Conservation (phyloP, 805 yeast species). For the Hyphopichia homilentoma region DNA sequence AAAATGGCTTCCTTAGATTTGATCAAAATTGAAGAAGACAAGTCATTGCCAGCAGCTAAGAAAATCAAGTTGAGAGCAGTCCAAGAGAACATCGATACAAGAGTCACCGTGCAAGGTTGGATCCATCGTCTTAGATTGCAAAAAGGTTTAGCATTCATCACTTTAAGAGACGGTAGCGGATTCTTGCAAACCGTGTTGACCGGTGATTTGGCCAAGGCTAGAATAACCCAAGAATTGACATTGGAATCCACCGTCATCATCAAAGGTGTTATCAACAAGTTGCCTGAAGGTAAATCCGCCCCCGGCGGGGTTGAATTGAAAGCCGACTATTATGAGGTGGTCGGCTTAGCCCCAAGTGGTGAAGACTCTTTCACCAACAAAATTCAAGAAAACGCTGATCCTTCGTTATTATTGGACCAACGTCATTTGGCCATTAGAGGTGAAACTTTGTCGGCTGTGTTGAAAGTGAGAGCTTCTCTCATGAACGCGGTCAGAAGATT, state of each 20-base stretch:
- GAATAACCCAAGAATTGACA: conserved; percentile 79
- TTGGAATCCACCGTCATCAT: conserved; percentile 80
- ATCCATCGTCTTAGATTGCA: conserved; percentile 90
- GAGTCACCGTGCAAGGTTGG: conserved; percentile 91
- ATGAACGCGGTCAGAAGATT: conserved; percentile 72
- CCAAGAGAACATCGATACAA: conserved; percentile 53
- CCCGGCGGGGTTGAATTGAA: conserved; percentile 95
- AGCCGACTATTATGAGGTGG: conserved; percentile 84
- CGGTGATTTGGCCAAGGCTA: conserved; percentile 91
- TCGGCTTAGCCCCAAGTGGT: conserved; percentile 95
- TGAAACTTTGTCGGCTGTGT: conserved; percentile 85
- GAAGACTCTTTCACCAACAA: conserved; percentile 94
- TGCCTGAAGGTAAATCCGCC: conserved; percentile 96
- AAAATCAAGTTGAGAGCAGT: conserved; percentile 61
- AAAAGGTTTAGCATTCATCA: conserved; percentile 87
- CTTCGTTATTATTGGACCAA: conserved; percentile 86
- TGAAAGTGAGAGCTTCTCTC: conserved; percentile 89
- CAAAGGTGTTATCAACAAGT: conserved; percentile 73
- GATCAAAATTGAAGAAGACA: conserved; percentile 71
- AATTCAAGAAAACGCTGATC: conserved; percentile 91
- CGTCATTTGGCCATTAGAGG: conserved; percentile 97
- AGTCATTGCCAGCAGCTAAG: conserved; percentile 64
- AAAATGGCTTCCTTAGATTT: conserved; percentile 71
- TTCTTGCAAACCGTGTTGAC: conserved; percentile 79
- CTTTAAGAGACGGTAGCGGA: conserved; percentile 94